Conservation (phyloP, 768 basidiomycete species). For the Phylloporus sp. region DNA sequence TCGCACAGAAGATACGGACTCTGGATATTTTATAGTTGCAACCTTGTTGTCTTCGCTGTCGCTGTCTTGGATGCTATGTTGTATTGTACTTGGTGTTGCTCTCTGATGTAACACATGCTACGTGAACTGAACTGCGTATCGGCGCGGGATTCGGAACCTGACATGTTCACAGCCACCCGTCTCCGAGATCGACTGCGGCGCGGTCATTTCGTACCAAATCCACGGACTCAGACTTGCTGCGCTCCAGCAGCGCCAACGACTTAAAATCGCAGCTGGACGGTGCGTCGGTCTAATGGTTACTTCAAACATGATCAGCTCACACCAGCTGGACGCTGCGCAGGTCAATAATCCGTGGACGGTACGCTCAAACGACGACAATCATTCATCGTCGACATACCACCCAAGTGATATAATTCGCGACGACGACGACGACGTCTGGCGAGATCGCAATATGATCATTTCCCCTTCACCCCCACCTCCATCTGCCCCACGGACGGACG, state of each 20-base stretch:
- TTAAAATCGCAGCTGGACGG: neutral
- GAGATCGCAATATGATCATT: constrained; percentile 16
- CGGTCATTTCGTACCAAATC: neutral
- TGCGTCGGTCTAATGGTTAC: neutral
- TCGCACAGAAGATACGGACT: neutral
- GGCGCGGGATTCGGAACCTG: no score
- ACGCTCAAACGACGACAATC: neutral
- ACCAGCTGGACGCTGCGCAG: neutral
- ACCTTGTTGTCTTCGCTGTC: neutral
- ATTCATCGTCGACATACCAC: neutral
- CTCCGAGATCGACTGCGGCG: neutral
- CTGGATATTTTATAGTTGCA: neutral
- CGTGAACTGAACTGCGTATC: no score
- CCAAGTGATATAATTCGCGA: neutral
- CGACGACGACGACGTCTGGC: neutral
- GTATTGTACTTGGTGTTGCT: neutral
- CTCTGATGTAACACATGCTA: no score
- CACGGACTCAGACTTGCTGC: neutral
- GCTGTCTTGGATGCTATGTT: no score
- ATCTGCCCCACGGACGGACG: neutral
- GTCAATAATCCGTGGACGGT: constrained; percentile 7
- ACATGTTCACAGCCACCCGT: constrained; percentile 5
- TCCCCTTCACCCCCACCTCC: constrained; percentile 14
- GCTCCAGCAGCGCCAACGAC: neutral
- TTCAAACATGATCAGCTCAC: constrained; percentile 4